Conservation (phyloP, 2,329 filamentous ascomycete genomes). For the Pestalotiopsis sp. region DNA sequence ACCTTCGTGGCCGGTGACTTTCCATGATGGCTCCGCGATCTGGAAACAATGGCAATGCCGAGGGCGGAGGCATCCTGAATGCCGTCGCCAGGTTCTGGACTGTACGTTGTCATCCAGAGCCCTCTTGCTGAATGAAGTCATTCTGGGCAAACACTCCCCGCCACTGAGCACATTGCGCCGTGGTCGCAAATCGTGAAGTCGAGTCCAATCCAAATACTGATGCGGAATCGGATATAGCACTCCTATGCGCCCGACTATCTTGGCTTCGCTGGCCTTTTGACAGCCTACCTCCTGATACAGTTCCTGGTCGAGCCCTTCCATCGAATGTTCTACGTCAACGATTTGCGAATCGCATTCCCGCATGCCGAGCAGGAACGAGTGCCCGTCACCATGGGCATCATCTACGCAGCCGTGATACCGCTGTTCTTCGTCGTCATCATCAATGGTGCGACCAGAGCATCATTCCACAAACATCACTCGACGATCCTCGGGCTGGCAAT, state of each 20-base stretch:
- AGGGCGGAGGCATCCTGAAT: constrained; percentile 26
- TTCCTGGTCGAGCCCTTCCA: constrained; percentile 83
- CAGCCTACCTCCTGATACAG: constrained; percentile 68
- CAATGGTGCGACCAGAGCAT: constrained; percentile 63
- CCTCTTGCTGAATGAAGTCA: constrained; percentile 1
- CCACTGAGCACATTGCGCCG: not conserved
- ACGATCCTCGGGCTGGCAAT: constrained; percentile 81
- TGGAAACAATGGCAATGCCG: constrained; percentile 19
- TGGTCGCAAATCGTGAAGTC: not conserved
- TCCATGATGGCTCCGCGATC: constrained; percentile 40
- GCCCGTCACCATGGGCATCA: constrained; percentile 75
- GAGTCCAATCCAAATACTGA: not conserved
- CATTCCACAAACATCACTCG: constrained; percentile 80
- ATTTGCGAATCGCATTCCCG: constrained; percentile 82
- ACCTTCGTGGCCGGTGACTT: constrained; percentile 46
- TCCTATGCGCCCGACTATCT: constrained; percentile 90
- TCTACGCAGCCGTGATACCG: constrained; percentile 77
- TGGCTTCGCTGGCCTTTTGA: constrained; percentile 71
- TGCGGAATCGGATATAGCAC: constrained; percentile 48
- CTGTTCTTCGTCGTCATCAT: constrained; percentile 67
- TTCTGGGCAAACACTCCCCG: not conserved
- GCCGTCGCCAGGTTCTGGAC: constrained; percentile 49
- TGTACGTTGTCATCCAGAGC: constrained; percentile 32
- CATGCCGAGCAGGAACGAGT: constrained; percentile 85
- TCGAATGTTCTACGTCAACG: constrained; percentile 89